Percentiles rank a stretch among this genome's conserved stretches.
These are phyloP conservation scores for Phialocephala sp. DNA, from an alignment of 2,329 filamentous ascomycete genomes.

Conservation along the genomic window DNA sequence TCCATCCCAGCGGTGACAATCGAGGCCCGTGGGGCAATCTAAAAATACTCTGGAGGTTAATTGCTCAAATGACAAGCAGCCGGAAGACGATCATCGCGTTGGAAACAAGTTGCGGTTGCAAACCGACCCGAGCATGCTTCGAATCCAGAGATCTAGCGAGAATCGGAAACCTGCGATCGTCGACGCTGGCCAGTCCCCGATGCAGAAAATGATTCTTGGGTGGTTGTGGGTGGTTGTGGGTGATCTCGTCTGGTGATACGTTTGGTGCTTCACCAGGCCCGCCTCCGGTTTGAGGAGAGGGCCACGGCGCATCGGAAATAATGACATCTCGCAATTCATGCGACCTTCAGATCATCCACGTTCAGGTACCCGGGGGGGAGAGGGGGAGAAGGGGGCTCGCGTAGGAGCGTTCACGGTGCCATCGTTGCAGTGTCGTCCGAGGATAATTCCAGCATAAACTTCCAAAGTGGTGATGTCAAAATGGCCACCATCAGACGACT, in stretches of 20 bases:
- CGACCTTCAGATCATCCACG: not conserved
- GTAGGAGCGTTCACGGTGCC: not conserved
- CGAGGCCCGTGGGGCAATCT: constrained; percentile 1
- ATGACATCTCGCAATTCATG: constrained; percentile 20
- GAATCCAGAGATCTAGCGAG: not conserved
- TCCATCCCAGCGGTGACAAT: constrained; percentile 6
- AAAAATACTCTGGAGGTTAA: constrained; percentile 7
- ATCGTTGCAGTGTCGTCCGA: not conserved
- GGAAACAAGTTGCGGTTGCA: not conserved
- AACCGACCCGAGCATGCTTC: not conserved
- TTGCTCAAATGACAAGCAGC: not conserved
- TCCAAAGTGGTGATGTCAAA: constrained; percentile 4
- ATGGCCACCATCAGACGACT: not conserved
- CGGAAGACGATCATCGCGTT: not conserved
- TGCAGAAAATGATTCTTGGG: constrained; percentile 6
- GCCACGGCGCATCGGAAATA: constrained; percentile 18
- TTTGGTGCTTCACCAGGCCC: constrained; percentile 12
- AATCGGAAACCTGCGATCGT: not conserved
- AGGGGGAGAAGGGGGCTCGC: too few species aligned
- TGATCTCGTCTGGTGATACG: constrained; percentile 9
- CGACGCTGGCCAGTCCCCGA: not conserved
- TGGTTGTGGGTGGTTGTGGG: not conserved
- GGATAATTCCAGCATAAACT: constrained; percentile 4
- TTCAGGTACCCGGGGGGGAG: constrained; percentile 15
- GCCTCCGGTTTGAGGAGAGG: constrained; percentile 15